These are phyloP conservation scores for Phytophthora uliginosa DNA, from an alignment of 352 stramenopile genomes.

Conservation along the genomic window DNA sequence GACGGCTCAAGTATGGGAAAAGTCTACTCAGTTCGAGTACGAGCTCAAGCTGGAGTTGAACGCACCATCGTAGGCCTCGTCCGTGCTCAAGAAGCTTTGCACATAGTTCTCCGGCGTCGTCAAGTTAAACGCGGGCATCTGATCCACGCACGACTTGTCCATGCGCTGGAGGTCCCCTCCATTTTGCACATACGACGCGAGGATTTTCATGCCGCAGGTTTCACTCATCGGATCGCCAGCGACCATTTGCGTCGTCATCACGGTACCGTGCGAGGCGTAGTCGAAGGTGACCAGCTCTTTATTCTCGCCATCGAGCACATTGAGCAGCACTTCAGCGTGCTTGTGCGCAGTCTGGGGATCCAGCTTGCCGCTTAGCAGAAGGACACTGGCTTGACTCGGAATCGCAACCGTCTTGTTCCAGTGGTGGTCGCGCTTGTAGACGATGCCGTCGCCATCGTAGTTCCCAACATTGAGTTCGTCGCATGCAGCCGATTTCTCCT, in stretches of 20 bases:
- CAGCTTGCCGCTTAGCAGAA: slow-evolving; percentile 53
- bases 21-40: neutral
- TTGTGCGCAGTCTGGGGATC: slow-evolving; percentile 55
- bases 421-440: slow-evolving; percentile 60
- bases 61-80: slow-evolving; percentile 44
- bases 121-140: slow-evolving; percentile 38
- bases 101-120: slow-evolving; percentile 4
- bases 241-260: slow-evolving; percentile 6
- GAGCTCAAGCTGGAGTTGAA: neutral
- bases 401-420: slow-evolving; percentile 56
- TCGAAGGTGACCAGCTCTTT: slow-evolving; percentile 59
- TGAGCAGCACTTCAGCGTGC: slow-evolving; percentile 42
- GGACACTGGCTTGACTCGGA: slow-evolving; percentile 40
- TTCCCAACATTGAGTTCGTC: slow-evolving; percentile 3
- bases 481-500: slow-evolving; percentile 15
- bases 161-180: slow-evolving; percentile 35
- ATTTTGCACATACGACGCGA: slow-evolving; percentile 43
- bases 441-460: slow-evolving; percentile 24
- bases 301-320: slow-evolving; percentile 32
- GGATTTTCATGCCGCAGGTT: slow-evolving; percentile 46
- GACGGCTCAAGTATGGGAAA: no score
- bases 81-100: slow-evolving; percentile 33
- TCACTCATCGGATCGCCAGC: slow-evolving; percentile 15
- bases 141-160: slow-evolving; percentile 45
- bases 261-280: slow-evolving; percentile 36